Conservation (phyloP, 805 yeast species). For the Candida peoriensis region DNA sequence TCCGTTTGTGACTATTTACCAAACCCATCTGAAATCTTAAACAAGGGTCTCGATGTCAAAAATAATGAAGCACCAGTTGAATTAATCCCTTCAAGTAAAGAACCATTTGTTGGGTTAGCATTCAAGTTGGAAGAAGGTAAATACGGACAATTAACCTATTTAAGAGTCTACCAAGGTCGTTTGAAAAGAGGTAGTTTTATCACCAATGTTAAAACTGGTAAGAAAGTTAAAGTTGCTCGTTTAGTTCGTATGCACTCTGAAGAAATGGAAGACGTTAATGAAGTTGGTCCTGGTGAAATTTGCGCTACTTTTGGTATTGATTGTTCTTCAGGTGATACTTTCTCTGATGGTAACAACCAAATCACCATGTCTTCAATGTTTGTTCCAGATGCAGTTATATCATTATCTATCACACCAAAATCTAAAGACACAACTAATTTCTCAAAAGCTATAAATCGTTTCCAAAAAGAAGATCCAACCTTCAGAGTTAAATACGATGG, state of each 20-base stretch:
- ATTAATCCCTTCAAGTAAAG: conserved; percentile 62
- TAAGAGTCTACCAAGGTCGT: conserved; percentile 95
- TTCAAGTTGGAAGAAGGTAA: conserved; percentile 98
- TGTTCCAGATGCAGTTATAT: conserved; percentile 98
- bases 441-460: conserved; percentile 94
- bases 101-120: conserved; percentile 95
- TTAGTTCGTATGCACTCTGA: conserved; percentile 98
- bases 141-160: conserved; percentile 95
- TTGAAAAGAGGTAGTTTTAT: conserved; percentile 87
- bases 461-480: conserved; percentile 99
- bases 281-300: conserved; percentile 96
- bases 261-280: conserved; percentile 97
- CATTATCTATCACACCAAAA: conserved; percentile 84
- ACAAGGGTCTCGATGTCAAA: conserved; percentile 78
- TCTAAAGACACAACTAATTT: conserved; percentile 83
- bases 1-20: conserved; percentile 96
- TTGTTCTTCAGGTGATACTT: conserved; percentile 98
- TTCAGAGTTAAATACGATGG: conserved; percentile 87
- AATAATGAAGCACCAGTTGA: conserved; percentile 63
- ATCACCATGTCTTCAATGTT: conserved; percentile 96
- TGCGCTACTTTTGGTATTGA: conserved; percentile 99
- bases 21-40: conserved; percentile 87
- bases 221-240: conserved; percentile 87
- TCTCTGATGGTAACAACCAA: conserved; percentile 75
- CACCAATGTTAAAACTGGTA: conserved; percentile 86